Base-by-base conservation (phyloP, 1,284 basidiomycete species). In the Melampsora larici-populina region DNA sequence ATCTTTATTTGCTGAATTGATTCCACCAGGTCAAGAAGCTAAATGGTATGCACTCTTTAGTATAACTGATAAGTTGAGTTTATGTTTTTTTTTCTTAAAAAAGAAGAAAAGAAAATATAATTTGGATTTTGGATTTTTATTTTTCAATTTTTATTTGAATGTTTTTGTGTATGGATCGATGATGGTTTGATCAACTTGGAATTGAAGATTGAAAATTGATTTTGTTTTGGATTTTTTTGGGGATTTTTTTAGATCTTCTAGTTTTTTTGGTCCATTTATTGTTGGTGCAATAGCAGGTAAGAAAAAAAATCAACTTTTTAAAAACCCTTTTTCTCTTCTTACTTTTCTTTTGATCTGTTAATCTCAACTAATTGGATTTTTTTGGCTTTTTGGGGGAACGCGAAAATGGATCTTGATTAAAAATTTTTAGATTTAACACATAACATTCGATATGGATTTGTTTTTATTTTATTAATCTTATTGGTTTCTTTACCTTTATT, bases 231-330 rank as follows among this genome's bases (percentile, higher is more conserved):
- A 58, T 58, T 29, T 40, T 21, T 65, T 65, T 21, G 24, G 9
- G 9, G 11, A 29, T 9, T 70, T 13, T 26, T 80, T 83, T 43
- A 84, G 92, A 89, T 92, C 91, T 18, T 90, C 89, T 77, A 93
- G 91, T 11, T 96, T 95, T 83, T 84, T 96, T n/a, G 93, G 93
- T 0, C 93, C 93, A 1, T 86, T 81, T 3, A 85, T 92, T 29
- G 93, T 97, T 0, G 93, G 93, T 0, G 81, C 93, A 58, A 92
- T 97, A 66, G 89, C 93, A 0, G 93, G 95, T 82, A 84, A 86
- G 64, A 94, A 92, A 0, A 7, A 93, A n/a, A n/a, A n/a, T 43
- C 0, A 6, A 15, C 58, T 33, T 65, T 4, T 24, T 21, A 33
- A 40, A 26, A 55, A 26, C 36, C 2, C 8, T 49, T 0, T 3